Percentiles rank a stretch among this genome's conserved stretches.
Evolutionary conservation across 2,329 filamentous ascomycete species (phyloP).

Genomic region (Xylaria digitata): DNA sequence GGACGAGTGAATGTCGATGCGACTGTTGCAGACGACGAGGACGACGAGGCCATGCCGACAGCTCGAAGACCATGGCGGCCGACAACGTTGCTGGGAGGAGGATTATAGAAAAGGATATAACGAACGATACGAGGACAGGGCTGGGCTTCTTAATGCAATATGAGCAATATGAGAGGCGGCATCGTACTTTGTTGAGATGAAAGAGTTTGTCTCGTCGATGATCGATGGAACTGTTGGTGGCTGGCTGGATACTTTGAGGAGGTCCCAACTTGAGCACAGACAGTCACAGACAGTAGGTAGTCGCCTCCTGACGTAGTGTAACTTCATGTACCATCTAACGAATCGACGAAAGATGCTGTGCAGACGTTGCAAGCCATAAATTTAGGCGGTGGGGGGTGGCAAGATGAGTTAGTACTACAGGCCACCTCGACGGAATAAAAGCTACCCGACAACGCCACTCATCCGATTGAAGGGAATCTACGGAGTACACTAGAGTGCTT

Average conservation of each 20-base stretch:
- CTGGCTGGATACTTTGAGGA: neutral
- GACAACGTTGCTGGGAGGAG: neutral
- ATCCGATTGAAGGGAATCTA: no score
- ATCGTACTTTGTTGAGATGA: neutral
- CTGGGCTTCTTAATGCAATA: neutral
- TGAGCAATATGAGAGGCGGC: constrained; percentile 1
- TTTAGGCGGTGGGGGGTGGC: constrained; percentile 20
- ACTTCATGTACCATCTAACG: neutral
- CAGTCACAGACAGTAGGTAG: neutral
- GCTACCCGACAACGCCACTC: no score
- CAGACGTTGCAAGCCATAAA: neutral
- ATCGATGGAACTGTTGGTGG: neutral
- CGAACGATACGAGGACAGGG: constrained; percentile 3
- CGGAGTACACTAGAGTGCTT: no score
- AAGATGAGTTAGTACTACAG: neutral
- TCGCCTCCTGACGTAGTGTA: neutral
- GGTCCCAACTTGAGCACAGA: neutral
- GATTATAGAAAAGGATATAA: neutral
- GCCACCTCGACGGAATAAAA: no score
- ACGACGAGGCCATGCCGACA: constrained; percentile 58
- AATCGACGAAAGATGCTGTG: neutral
- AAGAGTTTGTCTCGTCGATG: constrained; percentile 5
- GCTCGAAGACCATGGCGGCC: constrained; percentile 46
- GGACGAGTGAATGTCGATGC: constrained; percentile 67
- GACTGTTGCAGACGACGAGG: constrained; percentile 57